Percentiles rank a stretch among this genome's conserved stretches.
phyloP scores from a whole-genome alignment of 495 filamentous ascomycete species.

The Hypoxylon crocopeplum region DNA sequence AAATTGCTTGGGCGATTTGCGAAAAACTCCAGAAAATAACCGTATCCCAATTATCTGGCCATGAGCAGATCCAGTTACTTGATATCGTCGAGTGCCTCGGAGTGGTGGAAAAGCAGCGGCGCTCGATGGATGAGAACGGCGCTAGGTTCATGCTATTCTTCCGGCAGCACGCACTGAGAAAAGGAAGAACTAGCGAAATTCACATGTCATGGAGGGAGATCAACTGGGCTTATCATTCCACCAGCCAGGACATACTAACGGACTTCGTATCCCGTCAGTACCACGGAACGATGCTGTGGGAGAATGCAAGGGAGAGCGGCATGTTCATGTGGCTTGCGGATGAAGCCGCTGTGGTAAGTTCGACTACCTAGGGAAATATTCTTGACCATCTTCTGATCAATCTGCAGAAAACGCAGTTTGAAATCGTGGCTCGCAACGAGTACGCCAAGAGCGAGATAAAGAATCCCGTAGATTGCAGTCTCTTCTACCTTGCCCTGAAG shows the following conservation, averaged over 20 bases:
- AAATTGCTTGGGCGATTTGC: constrained; percentile 72
- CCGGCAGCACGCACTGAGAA: constrained; percentile 79
- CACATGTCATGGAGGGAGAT: constrained; percentile 91
- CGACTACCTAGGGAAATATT: background rate
- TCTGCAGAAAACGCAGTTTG: constrained; percentile 76
- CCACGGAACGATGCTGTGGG: constrained; percentile 80
- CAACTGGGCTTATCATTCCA: constrained; percentile 91
- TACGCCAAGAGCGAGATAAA: constrained; percentile 88
- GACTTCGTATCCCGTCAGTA: constrained; percentile 87
- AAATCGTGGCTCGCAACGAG: constrained; percentile 87
- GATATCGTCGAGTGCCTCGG: constrained; percentile 89
- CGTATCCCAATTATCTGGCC: constrained; percentile 83
- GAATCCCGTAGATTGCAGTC: constrained; percentile 91
- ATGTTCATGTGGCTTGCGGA: constrained; percentile 96
- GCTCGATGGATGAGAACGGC: constrained; percentile 92
- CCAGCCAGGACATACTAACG: constrained; percentile 88
- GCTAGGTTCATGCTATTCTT: constrained; percentile 91
- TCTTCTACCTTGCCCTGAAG: constrained; percentile 87
- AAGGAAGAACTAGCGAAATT: constrained; percentile 66
- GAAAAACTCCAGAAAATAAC: constrained; percentile 76
- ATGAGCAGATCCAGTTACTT: constrained; percentile 87
- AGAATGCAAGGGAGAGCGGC: constrained; percentile 82
- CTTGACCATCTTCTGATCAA: constrained; percentile 10
- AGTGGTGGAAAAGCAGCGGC: constrained; percentile 84
- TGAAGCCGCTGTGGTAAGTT: constrained; percentile 72